Evolutionary conservation across 2,329 filamentous ascomycete genomes (phyloP).

Genomic region (Fusarium sp.): DNA sequence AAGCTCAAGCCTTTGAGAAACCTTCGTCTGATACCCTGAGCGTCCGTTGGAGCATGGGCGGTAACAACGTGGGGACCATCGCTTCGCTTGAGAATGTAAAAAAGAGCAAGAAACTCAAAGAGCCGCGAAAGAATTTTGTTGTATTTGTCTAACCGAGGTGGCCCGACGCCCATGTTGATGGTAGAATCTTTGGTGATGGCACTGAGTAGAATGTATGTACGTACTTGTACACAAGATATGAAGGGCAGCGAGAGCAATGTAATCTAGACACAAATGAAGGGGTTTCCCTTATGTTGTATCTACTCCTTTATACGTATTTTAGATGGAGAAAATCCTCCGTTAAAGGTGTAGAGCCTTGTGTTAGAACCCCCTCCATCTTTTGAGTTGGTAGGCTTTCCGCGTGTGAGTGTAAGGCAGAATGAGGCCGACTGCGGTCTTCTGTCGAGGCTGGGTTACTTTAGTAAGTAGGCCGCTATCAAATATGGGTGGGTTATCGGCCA

Average conservation of each 20-base stretch:
- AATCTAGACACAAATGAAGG: too few species aligned
- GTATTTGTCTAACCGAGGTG: slow-evolving; percentile 35
- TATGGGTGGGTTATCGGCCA: background rate
- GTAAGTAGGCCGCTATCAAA: background rate
- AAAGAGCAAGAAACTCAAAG: slow-evolving; percentile 43
- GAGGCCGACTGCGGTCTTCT: background rate
- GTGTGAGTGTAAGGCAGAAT: slow-evolving; percentile 11
- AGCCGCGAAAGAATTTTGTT: slow-evolving; percentile 35
- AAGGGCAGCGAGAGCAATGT: too few species aligned
- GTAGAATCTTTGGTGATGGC: background rate
- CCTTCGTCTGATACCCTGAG: slow-evolving; percentile 33
- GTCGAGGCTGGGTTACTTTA: slow-evolving; percentile 1
- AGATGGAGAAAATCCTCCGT: background rate
- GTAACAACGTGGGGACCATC: slow-evolving; percentile 30
- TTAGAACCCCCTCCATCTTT: slow-evolving; percentile 2
- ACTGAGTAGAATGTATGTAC: background rate
- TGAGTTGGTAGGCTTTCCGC: slow-evolving; percentile 26
- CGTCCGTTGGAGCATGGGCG: background rate
- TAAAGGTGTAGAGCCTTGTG: background rate
- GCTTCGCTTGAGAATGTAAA: slow-evolving; percentile 25
- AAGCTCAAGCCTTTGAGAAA: slow-evolving; percentile 60
- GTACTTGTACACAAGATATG: background rate
- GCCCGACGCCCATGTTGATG: slow-evolving; percentile 26
- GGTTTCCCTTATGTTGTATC: slow-evolving; percentile 3
- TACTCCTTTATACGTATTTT: background rate